Evolutionary conservation across 2,329 filamentous ascomycete genomes (phyloP).

Genomic region (Fusarium napiforme): DNA sequence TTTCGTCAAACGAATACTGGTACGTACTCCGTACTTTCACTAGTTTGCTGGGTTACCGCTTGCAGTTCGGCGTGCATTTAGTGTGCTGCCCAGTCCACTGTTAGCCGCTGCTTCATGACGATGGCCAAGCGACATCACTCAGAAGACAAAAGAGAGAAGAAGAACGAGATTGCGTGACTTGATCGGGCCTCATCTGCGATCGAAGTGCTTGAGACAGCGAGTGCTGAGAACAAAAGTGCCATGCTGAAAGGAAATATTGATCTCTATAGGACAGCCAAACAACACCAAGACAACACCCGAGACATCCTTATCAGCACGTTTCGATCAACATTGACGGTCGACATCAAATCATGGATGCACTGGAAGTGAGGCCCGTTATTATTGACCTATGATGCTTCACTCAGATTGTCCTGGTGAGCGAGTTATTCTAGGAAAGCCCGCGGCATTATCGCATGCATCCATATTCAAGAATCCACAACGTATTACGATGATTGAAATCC

Average conservation of each 20-base stretch:
- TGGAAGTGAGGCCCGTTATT: slow-evolving; percentile 6
- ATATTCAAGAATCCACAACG: not conserved
- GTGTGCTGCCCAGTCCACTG: slow-evolving; percentile 23
- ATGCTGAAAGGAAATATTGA: not conserved
- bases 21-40: slow-evolving; percentile 2
- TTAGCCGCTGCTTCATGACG: slow-evolving; percentile 40
- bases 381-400: not conserved
- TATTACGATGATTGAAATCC: not conserved
- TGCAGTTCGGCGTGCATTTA: slow-evolving; percentile 16
- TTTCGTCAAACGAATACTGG: not conserved
- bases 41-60: slow-evolving; percentile 15
- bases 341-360: slow-evolving; percentile 2
- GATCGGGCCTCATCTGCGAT: slow-evolving; percentile 23
- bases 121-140: slow-evolving; percentile 22
- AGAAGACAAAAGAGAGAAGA: slow-evolving; percentile 6
- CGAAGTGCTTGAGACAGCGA: not conserved
- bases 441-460: not conserved
- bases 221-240: slow-evolving; percentile 19
- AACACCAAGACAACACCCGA: slow-evolving; percentile 13
- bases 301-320: slow-evolving; percentile 13
- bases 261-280: not conserved
- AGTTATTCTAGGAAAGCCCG: not conserved
- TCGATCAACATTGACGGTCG: not conserved
- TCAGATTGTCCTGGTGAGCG: not conserved
- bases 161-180: slow-evolving; percentile 4